Percentiles rank a stretch among this genome's conserved stretches.
These are phyloP conservation scores for Backusella tarrabulga DNA, from an alignment of 192 early-diverging fungal species.

Conservation along the genomic window DNA sequence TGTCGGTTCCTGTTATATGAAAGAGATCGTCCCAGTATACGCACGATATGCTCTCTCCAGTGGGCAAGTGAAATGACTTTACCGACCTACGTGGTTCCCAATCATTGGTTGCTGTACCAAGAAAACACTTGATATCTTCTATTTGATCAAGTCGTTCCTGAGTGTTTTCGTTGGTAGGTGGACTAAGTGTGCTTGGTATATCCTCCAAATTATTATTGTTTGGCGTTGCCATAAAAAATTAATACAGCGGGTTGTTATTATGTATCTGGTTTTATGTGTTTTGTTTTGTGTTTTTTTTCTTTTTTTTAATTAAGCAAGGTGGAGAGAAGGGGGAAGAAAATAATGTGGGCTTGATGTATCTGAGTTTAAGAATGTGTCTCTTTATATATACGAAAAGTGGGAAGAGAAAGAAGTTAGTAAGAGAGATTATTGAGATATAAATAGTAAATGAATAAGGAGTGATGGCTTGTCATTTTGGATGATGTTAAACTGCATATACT, in stretches of 20 bases:
- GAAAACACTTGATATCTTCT: slow-evolving; percentile 53
- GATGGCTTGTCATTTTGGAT: slow-evolving; percentile 8
- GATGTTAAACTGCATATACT: slow-evolving; percentile 4
- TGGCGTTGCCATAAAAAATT: background rate
- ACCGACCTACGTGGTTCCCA: slow-evolving; percentile 61
- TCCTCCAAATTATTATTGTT: background rate
- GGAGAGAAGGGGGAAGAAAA: background rate
- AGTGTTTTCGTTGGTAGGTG: slow-evolving; percentile 22
- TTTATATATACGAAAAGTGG: background rate
- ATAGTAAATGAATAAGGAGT: slow-evolving; percentile 7
- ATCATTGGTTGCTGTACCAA: slow-evolving; percentile 64
- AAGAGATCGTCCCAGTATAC: slow-evolving; percentile 91
- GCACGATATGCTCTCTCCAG: slow-evolving; percentile 89
- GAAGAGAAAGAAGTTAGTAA: background rate
- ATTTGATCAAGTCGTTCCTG: slow-evolving; percentile 30
- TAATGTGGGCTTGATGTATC: background rate
- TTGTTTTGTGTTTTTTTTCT: background rate
- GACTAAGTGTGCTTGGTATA: background rate
- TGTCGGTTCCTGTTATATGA: slow-evolving; percentile 96
- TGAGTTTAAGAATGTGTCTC: background rate
- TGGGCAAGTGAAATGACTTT: slow-evolving; percentile 64
- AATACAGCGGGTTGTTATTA: background rate
- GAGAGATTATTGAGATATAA: slow-evolving; percentile 2
- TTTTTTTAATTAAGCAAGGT: background rate
- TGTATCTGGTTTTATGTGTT: background rate